Percentiles rank a stretch among this genome's conserved stretches.
phyloP scores from a whole-genome alignment of 2,329 filamentous ascomycete species.

The Penicillium capsulatum region DNA sequence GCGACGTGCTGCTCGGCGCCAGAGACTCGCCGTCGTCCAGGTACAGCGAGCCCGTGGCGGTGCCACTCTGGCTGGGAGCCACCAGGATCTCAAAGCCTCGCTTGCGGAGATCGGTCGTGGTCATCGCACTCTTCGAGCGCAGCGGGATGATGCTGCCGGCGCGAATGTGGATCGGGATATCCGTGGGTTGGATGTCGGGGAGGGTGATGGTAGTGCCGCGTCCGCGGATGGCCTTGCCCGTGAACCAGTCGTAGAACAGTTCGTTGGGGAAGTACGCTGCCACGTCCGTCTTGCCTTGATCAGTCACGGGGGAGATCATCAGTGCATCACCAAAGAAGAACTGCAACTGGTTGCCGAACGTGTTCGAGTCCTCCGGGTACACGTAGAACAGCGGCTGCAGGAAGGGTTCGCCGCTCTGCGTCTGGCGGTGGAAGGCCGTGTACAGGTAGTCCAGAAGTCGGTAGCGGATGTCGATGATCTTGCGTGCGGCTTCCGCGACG shows the following conservation, averaged over 20 bases:
- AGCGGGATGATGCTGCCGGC: conserved; percentile 59
- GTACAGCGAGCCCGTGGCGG: conserved; percentile 65
- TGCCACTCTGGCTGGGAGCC: conserved; percentile 59
- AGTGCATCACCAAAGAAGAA: conserved; percentile 58
- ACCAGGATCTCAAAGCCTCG: conserved; percentile 68
- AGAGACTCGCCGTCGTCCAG: conserved; percentile 72
- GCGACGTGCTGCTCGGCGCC: conserved; percentile 52
- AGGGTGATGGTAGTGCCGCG: conserved; percentile 44
- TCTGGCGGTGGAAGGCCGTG: conserved; percentile 62
- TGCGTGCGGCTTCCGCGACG: conserved; percentile 61
- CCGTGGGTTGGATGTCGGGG: conserved; percentile 45
- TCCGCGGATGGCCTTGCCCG: conserved; percentile 46
- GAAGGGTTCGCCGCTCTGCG: conserved; percentile 58
- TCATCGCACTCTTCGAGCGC: conserved; percentile 53
- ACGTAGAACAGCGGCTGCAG: conserved; percentile 68
- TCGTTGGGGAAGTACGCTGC: conserved; percentile 56
- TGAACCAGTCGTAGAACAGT: conserved; percentile 59
- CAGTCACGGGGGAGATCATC: conserved; percentile 54
- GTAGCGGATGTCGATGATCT: conserved; percentile 69
- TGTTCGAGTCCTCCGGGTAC: conserved; percentile 57
- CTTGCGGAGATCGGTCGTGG: conserved; percentile 56
- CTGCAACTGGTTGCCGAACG: conserved; percentile 51
- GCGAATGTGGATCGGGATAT: conserved; percentile 61
- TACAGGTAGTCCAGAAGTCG: conserved; percentile 75
- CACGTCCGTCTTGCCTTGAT: conserved; percentile 51